Evolutionary conservation across 2,329 filamentous ascomycete genomes (phyloP).

Genomic region (Seiridium unicorne): DNA sequence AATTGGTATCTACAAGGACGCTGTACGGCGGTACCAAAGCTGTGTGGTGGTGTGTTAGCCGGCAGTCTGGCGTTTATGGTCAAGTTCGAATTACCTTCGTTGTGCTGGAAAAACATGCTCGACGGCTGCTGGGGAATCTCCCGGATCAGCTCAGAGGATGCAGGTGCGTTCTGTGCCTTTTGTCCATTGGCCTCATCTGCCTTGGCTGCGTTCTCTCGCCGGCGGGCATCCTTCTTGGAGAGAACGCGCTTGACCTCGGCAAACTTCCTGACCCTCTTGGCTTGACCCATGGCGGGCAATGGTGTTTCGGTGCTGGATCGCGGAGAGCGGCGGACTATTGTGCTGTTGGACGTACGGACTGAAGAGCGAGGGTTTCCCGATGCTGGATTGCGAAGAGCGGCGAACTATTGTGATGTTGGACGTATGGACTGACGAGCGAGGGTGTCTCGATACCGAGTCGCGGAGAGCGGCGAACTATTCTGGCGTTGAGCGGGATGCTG

Average conservation of each 20-base stretch:
- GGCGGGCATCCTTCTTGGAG: conserved; percentile 72
- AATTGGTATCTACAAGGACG: conserved; percentile 80
- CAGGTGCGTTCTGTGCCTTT: conserved; percentile 51
- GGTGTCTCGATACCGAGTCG: too few relatives aligned
- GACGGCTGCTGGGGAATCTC: conserved; percentile 82
- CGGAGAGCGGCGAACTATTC: too few relatives aligned
- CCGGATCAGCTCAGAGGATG: conserved; percentile 63
- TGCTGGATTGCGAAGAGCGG: too few relatives aligned
- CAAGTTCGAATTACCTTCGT: too few relatives aligned
- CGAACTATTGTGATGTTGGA: neutral
- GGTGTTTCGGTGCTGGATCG: neutral
- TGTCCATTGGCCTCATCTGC: conserved; percentile 57
- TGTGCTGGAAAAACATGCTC: conserved; percentile 76
- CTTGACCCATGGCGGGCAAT: conserved; percentile 60
- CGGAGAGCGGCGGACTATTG: neutral
- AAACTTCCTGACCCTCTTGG: conserved; percentile 92
- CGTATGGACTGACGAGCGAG: neutral
- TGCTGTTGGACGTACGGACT: too few relatives aligned
- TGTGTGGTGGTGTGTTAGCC: too few relatives aligned
- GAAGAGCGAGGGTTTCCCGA: too few relatives aligned
- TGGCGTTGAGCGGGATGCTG: neutral
- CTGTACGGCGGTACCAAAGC: conserved; percentile 80
- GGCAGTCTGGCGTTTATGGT: too few relatives aligned
- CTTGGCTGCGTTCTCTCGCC: conserved; percentile 78
- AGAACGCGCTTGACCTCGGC: conserved; percentile 46